Evolutionary conservation across 495 filamentous ascomycete species (phyloP), one percentile per base, ranked within the genome.

Genomic region (Trichocladium uniseriatum): DNA sequence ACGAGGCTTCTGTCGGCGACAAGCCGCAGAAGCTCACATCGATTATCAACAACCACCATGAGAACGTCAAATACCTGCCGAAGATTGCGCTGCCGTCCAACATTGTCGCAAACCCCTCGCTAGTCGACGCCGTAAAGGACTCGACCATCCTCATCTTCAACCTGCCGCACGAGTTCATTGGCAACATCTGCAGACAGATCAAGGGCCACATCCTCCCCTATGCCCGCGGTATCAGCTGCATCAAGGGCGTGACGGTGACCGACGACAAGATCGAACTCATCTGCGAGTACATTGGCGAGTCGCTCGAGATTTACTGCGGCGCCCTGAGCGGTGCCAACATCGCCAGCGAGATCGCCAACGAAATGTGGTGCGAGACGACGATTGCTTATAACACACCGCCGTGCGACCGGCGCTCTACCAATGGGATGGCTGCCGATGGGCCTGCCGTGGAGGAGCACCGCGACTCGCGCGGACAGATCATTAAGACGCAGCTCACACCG

Each of bases 11-110:
- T 11, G 58, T 61, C 11, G 65, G 61, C 51, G 74, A 78, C 48
- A 71, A 79, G 40, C 79, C 82, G 2, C 86, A 88, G 62, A 95
- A 94, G 64, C 80, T 99, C 61, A 94, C 91, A 8, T 68, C 79
- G 11, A 67, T 99, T 51, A 92, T 99, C 81, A 99, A 99, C 72
- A 74, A 74, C 21, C 70, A 82, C 56, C 89, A 99, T 67, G 94
- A 99, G 73, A 99, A 99, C 63, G 75, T 94, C 69, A 99, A 97
- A 63, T 99, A 99, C 69, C 86, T 99, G 1, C 85, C 90, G 32
- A 76, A 76, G 48, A 85, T 99, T 61, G 57, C 73, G 32, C 79
- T 99, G n/a, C 94, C 94, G 0, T 56, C 69, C 43, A 97, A 96
- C 67, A 63, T 99, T 45, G 73, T 90, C 55, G 94, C 94, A 49